Evolutionary conservation across 306 rosid species (phyloP).

Genomic region (Oemleria cerasiformis): DNA sequence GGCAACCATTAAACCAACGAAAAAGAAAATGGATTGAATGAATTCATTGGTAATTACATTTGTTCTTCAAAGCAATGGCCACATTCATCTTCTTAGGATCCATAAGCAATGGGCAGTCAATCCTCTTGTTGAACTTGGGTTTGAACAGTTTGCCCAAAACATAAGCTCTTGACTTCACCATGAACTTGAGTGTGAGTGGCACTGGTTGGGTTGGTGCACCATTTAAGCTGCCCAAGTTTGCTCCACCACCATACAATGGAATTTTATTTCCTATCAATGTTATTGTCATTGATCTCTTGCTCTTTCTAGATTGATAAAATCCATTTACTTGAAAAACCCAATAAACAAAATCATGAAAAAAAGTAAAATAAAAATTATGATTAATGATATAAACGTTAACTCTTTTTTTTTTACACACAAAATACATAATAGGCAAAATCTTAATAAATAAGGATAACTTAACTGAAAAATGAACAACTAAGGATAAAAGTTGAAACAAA

Average conservation of each 20-base stretch:
- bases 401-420: too few species aligned
- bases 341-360: neutral
- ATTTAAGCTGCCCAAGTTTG: constrained; percentile 48
- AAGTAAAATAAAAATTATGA: too few species aligned
- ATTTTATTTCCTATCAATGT: constrained; percentile 50
- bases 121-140: constrained; percentile 66
- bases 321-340: constrained; percentile 37
- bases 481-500: too few species aligned
- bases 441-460: too few species aligned
- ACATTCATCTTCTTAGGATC: constrained; percentile 68
- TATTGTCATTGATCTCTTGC: constrained; percentile 51
- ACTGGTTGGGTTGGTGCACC: constrained; percentile 61
- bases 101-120: constrained; percentile 55
- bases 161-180: constrained; percentile 63
- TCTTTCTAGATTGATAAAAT: constrained; percentile 73
- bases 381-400: too few species aligned
- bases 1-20: too few species aligned
- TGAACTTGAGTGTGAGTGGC: constrained; percentile 45
- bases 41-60: constrained; percentile 46
- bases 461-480: too few species aligned
- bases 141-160: constrained; percentile 78
- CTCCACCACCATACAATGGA: constrained; percentile 87
- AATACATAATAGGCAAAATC: too few species aligned
- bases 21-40: neutral
- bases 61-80: constrained; percentile 49